These are phyloP conservation scores for Penicillium bovifimosum DNA, from an alignment of 495 filamentous ascomycete genomes.

Conservation along the genomic window DNA sequence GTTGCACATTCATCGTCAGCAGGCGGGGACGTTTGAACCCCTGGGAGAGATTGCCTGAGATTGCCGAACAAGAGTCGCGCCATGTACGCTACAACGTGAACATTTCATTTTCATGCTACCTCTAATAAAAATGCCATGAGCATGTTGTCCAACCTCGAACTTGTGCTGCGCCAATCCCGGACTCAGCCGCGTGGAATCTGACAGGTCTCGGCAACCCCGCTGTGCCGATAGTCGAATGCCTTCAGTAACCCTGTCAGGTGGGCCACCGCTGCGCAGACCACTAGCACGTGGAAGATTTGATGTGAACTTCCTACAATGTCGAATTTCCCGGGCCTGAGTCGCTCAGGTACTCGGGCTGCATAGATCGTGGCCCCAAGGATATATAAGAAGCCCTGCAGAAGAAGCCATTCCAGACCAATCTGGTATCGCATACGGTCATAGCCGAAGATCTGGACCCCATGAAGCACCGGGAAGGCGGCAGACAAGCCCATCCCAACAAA, in stretches of 20 bases:
- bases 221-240: slow-evolving; percentile 54
- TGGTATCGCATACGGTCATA: slow-evolving; percentile 51
- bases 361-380: slow-evolving; percentile 82
- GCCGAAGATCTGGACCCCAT: slow-evolving; percentile 63
- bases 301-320: slow-evolving; percentile 59
- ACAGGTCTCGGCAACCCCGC: slow-evolving; percentile 39
- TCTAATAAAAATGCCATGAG: slow-evolving; percentile 19
- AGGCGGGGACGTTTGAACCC: slow-evolving; percentile 8
- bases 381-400: slow-evolving; percentile 76
- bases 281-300: slow-evolving; percentile 61
- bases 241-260: slow-evolving; percentile 54
- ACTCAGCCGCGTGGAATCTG: slow-evolving; percentile 27
- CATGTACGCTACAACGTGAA: slow-evolving; percentile 14
- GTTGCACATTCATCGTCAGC: slow-evolving; percentile 29
- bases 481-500: slow-evolving; percentile 86
- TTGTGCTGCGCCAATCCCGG: slow-evolving; percentile 3
- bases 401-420: slow-evolving; percentile 81
- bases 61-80: slow-evolving; percentile 2
- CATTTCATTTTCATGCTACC: slow-evolving; percentile 25
- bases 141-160: slow-evolving; percentile 23
- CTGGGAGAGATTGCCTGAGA: slow-evolving; percentile 1
- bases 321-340: slow-evolving; percentile 47
- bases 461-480: slow-evolving; percentile 72
- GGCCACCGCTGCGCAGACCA: slow-evolving; percentile 52
- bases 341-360: slow-evolving; percentile 54